Base-by-base conservation (phyloP, 139 green algal genomes). In the Penium margaritaceum region DNA sequence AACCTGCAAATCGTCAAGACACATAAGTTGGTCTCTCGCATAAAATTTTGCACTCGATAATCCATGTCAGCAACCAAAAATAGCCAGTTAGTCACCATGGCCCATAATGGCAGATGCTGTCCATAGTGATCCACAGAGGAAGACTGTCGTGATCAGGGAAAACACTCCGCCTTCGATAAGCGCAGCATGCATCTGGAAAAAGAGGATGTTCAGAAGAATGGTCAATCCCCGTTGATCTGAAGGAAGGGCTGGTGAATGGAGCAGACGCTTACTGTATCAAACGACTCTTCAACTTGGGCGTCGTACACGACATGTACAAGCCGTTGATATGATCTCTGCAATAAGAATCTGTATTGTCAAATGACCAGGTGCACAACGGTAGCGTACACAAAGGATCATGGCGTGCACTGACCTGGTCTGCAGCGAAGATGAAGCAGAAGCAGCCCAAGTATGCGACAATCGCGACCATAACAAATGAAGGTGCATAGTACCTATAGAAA, bases 341-440 rank as follows among this genome's bases (percentile, higher is more conserved):
- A 33, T 60, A 60, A 6, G 47, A 21, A 60, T 14, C 9, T 60
- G n/a, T 24, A 60, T 1, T 19, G 29, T 51, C 41, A 21, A 24
- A 60, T n/a, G 47, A n/a, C 30, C 47, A 60, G 14, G 5, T 33
- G 30, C 47, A 60, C 47, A 60, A 21, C 47, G 47, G 12, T 24
- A 60, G 29, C 3, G 0, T 27, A 33, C 21, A 60, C 14, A 27
- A n/a, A n/a, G n/a, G n/a, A n/a, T n/a, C n/a, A n/a, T n/a, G n/a
- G n/a, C n/a, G n/a, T n/a, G n/a, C n/a, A n/a, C 47, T 17, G 9
- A 60, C 47, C 47, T 60, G n/a, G 17, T 60, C 47, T 33, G 47
- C 47, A 33, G 47, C 47, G 47, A 60, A 60, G 47, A 60, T 60
- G 47, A 60, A 60, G 47, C 47, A 60, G 47, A 60, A 60, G 17